These are phyloP conservation scores for Ogataea siamensis DNA, from an alignment of 805 yeast species.

Conservation along the genomic window DNA sequence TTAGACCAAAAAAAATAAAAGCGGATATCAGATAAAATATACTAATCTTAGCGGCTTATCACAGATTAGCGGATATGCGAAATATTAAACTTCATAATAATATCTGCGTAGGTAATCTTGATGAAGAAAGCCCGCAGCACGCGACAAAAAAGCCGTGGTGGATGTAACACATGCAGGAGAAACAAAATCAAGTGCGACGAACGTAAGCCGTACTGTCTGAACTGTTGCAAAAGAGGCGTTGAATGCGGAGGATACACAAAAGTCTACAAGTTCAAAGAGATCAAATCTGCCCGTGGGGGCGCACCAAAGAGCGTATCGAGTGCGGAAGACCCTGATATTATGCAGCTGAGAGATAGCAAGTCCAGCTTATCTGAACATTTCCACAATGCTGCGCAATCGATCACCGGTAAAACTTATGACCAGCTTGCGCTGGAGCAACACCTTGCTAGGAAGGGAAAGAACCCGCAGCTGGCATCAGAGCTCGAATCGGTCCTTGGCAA, in stretches of 20 bases:
- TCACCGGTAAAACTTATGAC: conserved; percentile 19
- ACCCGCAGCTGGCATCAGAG: conserved; percentile 19
- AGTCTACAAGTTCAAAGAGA: conserved; percentile 17
- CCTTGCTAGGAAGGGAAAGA: conserved; percentile 16
- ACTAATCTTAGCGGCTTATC: conserved; percentile 3
- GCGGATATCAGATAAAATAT: not conserved
- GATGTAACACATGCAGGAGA: conserved; percentile 42
- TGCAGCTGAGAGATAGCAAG: not conserved
- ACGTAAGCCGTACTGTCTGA: conserved; percentile 38
- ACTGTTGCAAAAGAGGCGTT: conserved; percentile 33
- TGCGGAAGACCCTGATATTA: not conserved
- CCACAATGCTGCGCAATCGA: conserved; percentile 17
- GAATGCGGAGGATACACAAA: conserved; percentile 21
- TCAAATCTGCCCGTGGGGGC: not conserved
- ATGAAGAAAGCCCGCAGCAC: not conserved
- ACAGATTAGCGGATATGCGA: not conserved
- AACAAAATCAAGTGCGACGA: conserved; percentile 43
- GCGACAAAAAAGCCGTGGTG: conserved; percentile 23
- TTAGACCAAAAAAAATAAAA: not conserved
- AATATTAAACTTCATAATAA: too few species aligned
- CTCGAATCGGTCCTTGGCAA: conserved; percentile 14
- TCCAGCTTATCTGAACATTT: conserved; percentile 12
- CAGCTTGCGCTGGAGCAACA: conserved; percentile 19
- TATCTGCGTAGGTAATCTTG: not conserved
- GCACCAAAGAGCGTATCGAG: not conserved